A percentile compares a stretch with the other conserved stretches of the same genome.
phyloP scores from a whole-genome alignment of 495 filamentous ascomycete genomes.

The Aspergillus egyptiacus region DNA sequence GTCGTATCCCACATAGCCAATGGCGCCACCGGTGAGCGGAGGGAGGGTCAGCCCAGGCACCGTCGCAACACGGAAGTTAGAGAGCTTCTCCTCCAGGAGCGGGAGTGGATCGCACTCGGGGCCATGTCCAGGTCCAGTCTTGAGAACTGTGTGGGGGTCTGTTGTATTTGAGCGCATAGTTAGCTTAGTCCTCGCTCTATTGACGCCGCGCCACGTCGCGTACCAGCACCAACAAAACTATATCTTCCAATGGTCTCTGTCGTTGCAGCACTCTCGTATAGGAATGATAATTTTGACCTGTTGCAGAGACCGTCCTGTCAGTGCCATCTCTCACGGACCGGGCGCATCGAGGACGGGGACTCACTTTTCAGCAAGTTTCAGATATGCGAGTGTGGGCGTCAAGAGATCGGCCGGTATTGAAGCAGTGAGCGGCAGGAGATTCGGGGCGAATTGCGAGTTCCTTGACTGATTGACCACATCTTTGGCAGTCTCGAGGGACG shows the following conservation, averaged over 20 bases:
- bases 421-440: constrained; percentile 78
- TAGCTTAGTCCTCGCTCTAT: constrained; percentile 2
- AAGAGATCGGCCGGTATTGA: constrained; percentile 85
- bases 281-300: constrained; percentile 55
- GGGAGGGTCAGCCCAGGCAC: constrained; percentile 77
- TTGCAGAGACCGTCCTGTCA: constrained; percentile 9
- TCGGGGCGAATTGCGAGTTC: constrained; percentile 56
- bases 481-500: constrained; percentile 39
- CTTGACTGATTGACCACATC: constrained; percentile 48
- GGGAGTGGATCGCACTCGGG: constrained; percentile 76
- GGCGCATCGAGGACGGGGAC: constrained; percentile 22
- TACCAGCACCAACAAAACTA: constrained; percentile 88
- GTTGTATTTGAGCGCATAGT: constrained; percentile 7
- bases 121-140: constrained; percentile 83
- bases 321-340: constrained; percentile 3
- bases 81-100: constrained; percentile 70
- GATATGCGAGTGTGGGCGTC: constrained; percentile 84
- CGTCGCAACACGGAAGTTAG: constrained; percentile 66
- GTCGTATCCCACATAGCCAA: constrained; percentile 96
- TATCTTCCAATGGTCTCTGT: constrained; percentile 87
- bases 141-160: constrained; percentile 80
- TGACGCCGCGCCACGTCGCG: constrained; percentile 14
- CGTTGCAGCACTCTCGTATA: constrained; percentile 91
- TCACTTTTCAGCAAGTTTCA: constrained; percentile 75
- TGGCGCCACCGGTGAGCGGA: constrained; percentile 80